Base-by-base conservation (phyloP, 2,329 filamentous ascomycete species). In the Fusarium citri region DNA sequence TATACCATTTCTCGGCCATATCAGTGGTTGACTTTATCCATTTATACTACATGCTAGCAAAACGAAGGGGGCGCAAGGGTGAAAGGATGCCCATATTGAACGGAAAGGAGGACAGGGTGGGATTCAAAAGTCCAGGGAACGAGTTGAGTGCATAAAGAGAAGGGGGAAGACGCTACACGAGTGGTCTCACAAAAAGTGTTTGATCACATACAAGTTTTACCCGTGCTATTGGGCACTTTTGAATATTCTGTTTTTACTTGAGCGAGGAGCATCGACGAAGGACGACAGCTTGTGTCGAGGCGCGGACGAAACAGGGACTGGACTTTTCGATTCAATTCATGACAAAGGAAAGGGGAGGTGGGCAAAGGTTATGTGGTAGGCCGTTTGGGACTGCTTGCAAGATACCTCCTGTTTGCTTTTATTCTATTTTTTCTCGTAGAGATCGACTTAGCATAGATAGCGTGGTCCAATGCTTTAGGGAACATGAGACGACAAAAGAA, bases 251-350 rank as follows among this genome's bases (percentile, higher is more conserved):
- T 54, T 68, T 67, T 55, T 58, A 45, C 66, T 58, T 62, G 41
- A 71, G 68, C 68, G 68, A 68, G 68, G 68, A 70, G 68, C 68
- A 68, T 68, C 55, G 47, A 68, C 37, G 25, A 68, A 68, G 55
- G 58, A 68, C 48, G 57, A 54, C 37, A 40, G 46, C 53, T 55
- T 55, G 45, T 50, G 61, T 62, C 41, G 46, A 55, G 57, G 45
- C 63, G 53, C 31, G 58, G 54, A 47, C 34, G 58, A 55, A 55
- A 26, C 41, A 22, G 59, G 51, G 59, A 41, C 45, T 47, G 51
- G 59, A 41, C 45, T 47, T 46, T 65, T 68, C 66, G 25, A 55
- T 70, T 71, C 67, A 64, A 55, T 71, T 71, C 67, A 64, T 37
- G 42, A 42, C 55, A 45, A 45, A 53, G 23, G 55, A 50, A 56